Evolutionary conservation across 2,329 filamentous ascomycete genomes (phyloP), one percentile per base, ranked within the genome.

Genomic region (Sarocladium brachiariae): DNA sequence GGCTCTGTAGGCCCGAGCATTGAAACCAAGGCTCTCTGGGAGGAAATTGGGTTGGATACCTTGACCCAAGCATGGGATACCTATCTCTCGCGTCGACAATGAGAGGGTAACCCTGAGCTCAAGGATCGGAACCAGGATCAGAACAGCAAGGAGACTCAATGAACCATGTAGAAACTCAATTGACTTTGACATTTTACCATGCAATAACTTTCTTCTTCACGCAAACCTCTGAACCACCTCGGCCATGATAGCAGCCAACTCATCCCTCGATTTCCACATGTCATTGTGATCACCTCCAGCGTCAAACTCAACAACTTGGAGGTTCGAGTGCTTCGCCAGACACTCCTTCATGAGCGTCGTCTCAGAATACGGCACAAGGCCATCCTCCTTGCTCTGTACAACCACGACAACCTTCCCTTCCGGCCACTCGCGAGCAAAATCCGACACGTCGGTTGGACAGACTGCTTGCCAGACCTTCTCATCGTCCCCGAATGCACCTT

Each of bases 201-300:
- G n/a, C n/a, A n/a, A n/a, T n/a, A n/a, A n/a, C n/a, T n/a, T n/a
- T n/a, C n/a, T n/a, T n/a, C n/a, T n/a, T n/a, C 27, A 43, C 4
- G 39, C 16, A 19, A 8, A 43, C 39, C 27, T 27, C 21, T 16
- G 9, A 6, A 43, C 21, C 10, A 43, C 39, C 21, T 43, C 23
- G 10, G 39, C n/a, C 23, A 43, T 24, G 39, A 43, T 43, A 5
- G 3, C 9, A 25, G 76, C 80, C 47, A 86, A 63, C 56, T 81
- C 75, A 30, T 62, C 61, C n/a, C 84, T 83, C 52, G 78, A 72
- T 60, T 76, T 61, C 80, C 83, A 86, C 3, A 85, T 69, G 55
- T 77, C 75, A 64, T 87, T 78, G 64, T 89, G 86, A 30, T 70
- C 70, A 4, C 80, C 84, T 9, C 62, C 64, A 49, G 83, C 60